These are phyloP conservation scores for Scutellaria galericulata DNA, from an alignment of 257 asterid species.

Conservation along the genomic window DNA sequence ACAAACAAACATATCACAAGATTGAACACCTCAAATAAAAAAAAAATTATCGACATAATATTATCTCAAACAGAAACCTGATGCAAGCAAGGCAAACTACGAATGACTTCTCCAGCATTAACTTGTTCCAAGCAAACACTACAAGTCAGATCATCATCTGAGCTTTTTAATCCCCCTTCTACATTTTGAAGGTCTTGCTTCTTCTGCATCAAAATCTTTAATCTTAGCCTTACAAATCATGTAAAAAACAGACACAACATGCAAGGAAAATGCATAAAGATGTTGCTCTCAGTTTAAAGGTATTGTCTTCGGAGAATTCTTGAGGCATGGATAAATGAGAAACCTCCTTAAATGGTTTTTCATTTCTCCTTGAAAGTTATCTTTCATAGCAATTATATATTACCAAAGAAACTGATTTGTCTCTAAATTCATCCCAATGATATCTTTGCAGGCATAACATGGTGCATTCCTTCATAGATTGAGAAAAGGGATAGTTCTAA, in stretches of 20 bases:
- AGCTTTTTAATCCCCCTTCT: conserved; percentile 49
- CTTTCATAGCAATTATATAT: not conserved
- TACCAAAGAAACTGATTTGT: not conserved
- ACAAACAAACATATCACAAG: conserved; percentile 1
- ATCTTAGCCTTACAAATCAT: not conserved
- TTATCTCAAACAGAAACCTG: conserved; percentile 56
- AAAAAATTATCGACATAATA: conserved; percentile 2
- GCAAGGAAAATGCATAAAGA: conserved; percentile 9
- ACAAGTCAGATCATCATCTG: conserved; percentile 90
- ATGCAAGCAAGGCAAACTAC: conserved; percentile 98
- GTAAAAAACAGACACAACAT: not conserved
- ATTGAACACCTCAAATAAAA: not conserved
- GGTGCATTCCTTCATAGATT: not conserved
- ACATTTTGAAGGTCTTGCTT: conserved; percentile 64
- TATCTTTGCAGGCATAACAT: not conserved
- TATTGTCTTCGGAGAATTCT: not conserved
- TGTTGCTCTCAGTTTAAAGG: not conserved
- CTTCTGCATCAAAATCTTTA: conserved; percentile 52
- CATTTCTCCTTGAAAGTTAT: not conserved
- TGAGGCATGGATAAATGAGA: not conserved
- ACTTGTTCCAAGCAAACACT: conserved; percentile 99
- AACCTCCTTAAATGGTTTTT: not conserved
- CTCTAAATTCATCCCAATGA: not conserved
- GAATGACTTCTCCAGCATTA: conserved; percentile 76
- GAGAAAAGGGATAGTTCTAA: not conserved